Evolutionary conservation across 768 basidiomycete genomes (phyloP), one percentile per base, ranked within the genome.

Genomic region (Tricholoma matsutake): DNA sequence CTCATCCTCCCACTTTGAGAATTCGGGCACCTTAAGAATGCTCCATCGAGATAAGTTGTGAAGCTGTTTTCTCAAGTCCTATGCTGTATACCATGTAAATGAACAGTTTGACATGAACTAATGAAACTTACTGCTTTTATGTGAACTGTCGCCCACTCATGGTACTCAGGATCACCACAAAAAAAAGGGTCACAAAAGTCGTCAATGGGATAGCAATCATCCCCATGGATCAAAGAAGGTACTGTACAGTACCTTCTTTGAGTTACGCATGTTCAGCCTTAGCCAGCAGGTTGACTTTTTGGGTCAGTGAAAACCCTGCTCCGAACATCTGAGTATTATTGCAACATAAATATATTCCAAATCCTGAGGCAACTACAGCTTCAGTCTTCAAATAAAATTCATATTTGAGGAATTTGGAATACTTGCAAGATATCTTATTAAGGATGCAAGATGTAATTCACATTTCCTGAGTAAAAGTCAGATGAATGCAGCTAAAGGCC

Each of bases 401-500:
- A 52, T n/a, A 52, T 31, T 52, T 52, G 51, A 52, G 32, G 1
- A 3, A 9, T 7, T 52, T 31, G n/a, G 16, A 52, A 3, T 4
- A 52, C 51, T 52, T 1, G 51, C 32, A 25, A 52, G 6, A 52
- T 52, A 52, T 52, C 32, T 25, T 52, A 52, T 16, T 16, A 52
- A 52, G 51, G 29, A 52, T 52, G 29, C 51, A 52, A 8, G 29
- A 52, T 1, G 13, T 55, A 61, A 58, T 62, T 45, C 55, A 35
- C 45, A 56, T 52, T 52, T 52, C 51, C 43, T 28, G 22, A 57
- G 49, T 63, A 65, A 65, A 61, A 56, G 63, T 65, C 65, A 65
- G 65, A 63, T 57, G 54, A 54, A 49, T 8, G 25, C n/a, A 35
- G n/a, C 0, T 28, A 47, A 20, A 8, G 45, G 14, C 34, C 4